A percentile compares a stretch with the other conserved stretches of the same genome.
These are phyloP conservation scores for Cornus controversa DNA, from an alignment of 148 eudicot genomes.

Conservation along the genomic window DNA sequence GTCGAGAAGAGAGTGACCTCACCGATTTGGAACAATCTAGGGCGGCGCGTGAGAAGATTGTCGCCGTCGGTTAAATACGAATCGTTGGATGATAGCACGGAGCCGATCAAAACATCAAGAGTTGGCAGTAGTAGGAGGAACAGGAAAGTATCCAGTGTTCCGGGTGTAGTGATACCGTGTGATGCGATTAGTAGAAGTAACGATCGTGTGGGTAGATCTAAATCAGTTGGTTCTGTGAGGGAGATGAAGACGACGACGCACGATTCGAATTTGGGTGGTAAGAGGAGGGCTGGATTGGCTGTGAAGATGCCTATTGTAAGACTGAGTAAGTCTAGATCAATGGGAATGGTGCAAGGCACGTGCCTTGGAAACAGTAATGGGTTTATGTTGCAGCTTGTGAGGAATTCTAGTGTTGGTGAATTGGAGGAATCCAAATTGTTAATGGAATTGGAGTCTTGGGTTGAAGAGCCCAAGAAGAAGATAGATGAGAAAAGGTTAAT, in stretches of 20 bases:
- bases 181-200: constrained; percentile 14
- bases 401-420: constrained; percentile 23
- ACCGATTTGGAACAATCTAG: constrained; percentile 30
- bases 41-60: constrained; percentile 41
- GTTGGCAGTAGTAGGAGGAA: constrained; percentile 37
- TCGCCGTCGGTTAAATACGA: constrained; percentile 35
- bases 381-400: constrained; percentile 1
- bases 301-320: constrained; percentile 41
- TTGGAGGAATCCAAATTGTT: constrained; percentile 50
- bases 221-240: constrained; percentile 51
- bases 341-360: constrained; percentile 49
- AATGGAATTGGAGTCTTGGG: constrained; percentile 4
- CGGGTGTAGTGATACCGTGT: constrained; percentile 12
- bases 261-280: constrained; percentile 20
- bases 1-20: constrained; percentile 37
- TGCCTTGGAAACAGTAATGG: constrained; percentile 18
- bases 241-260: constrained; percentile 29
- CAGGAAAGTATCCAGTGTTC: constrained; percentile 47
- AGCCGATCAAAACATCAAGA: constrained; percentile 17
- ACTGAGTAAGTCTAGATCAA: constrained; percentile 77
- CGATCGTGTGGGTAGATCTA: constrained; percentile 38
- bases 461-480: constrained; percentile 1
- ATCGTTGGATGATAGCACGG: constrained; percentile 30
- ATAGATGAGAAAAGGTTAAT: not conserved
- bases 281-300: constrained; percentile 35